These are phyloP conservation scores for Nissolia schottii DNA, from an alignment of 306 rosid genomes.

Conservation along the genomic window DNA sequence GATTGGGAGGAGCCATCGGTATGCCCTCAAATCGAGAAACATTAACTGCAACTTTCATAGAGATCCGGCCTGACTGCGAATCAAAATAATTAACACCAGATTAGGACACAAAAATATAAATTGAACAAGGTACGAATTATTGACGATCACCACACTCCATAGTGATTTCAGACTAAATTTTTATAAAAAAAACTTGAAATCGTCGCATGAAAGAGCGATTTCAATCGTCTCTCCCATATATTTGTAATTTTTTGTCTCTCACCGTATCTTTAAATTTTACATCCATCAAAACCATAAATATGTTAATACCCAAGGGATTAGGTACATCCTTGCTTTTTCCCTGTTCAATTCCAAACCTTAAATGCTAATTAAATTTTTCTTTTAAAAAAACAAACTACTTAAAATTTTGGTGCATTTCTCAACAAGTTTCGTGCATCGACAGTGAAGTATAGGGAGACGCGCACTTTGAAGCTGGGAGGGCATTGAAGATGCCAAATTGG, in stretches of 20 bases:
- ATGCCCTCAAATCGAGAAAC: slow-evolving; percentile 87
- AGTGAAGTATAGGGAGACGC: slow-evolving; percentile 45
- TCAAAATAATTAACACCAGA: neutral
- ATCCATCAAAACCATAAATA: too few species aligned
- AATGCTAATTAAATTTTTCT: neutral
- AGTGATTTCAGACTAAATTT: too few species aligned
- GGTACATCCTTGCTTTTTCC: slow-evolving; percentile 38
- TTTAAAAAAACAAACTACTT: neutral
- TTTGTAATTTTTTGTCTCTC: too few species aligned
- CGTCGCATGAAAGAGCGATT: too few species aligned
- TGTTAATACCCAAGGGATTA: slow-evolving; percentile 14
- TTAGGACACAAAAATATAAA: neutral
- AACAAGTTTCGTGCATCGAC: slow-evolving; percentile 20
- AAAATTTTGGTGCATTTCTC: neutral
- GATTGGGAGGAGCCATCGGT: slow-evolving; percentile 96
- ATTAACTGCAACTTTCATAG: slow-evolving; percentile 66
- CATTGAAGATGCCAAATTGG: slow-evolving; percentile 59
- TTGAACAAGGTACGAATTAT: neutral
- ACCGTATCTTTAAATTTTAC: too few species aligned
- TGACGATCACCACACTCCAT: neutral
- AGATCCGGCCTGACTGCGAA: slow-evolving; percentile 60
- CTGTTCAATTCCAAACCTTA: slow-evolving; percentile 31
- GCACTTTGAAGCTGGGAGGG: slow-evolving; percentile 47
- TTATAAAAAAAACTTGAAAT: neutral
- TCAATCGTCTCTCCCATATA: too few species aligned